phyloP scores from a whole-genome alignment of 345 rosid genomes.

The Linum usitatissimum region DNA sequence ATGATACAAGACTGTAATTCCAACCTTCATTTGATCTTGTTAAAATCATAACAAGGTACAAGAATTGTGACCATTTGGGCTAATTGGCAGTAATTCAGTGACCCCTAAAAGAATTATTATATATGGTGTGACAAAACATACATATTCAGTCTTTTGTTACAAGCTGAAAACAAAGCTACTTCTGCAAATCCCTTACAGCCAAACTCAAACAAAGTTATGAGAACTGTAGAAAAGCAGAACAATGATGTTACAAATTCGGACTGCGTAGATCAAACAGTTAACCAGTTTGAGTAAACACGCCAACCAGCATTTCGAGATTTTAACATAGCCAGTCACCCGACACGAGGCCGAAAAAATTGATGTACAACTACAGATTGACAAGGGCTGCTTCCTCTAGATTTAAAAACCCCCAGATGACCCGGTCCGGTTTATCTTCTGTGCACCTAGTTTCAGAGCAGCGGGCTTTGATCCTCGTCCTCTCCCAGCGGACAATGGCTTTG shows the following conservation, averaged over 20 bases:
- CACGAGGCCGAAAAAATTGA: neutral
- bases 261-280: neutral
- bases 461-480: slow-evolving; percentile 72
- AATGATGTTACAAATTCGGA: neutral
- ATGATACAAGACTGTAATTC: no score
- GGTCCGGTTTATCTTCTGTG: slow-evolving; percentile 85
- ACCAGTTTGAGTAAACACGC: neutral
- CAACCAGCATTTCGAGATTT: neutral
- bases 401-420: slow-evolving; percentile 25
- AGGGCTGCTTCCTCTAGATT: neutral
- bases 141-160: no score
- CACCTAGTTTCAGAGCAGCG: slow-evolving; percentile 61
- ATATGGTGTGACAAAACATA: no score
- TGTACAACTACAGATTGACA: neutral
- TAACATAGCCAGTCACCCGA: neutral
- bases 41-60: no score
- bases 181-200: no score
- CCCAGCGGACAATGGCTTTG: slow-evolving; percentile 59
- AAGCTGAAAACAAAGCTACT: no score
- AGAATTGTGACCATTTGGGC: no score
- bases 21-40: no score
- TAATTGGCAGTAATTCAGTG: no score
- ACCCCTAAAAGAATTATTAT: no score
- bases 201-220: no score
- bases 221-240: neutral